Evolutionary conservation across 2,329 filamentous ascomycete species (phyloP).

Genomic region (Clonostachys solani): DNA sequence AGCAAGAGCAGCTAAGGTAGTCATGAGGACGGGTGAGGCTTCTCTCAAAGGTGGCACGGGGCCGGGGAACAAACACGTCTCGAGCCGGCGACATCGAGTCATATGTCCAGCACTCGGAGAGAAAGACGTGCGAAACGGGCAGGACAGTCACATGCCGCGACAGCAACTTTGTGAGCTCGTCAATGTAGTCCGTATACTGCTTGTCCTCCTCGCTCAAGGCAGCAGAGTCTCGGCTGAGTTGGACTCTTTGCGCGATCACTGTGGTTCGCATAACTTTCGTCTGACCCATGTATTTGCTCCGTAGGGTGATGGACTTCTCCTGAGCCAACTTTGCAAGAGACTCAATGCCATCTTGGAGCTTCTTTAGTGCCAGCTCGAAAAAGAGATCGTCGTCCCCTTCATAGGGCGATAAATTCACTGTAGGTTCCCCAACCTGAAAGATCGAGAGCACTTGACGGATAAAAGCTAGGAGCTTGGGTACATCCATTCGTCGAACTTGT

Average conservation of each 20-base stretch:
- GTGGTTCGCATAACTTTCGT: constrained; percentile 70
- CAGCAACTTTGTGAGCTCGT: constrained; percentile 30
- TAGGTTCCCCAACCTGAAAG: constrained; percentile 27
- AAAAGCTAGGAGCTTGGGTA: constrained; percentile 15
- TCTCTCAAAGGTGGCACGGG: constrained; percentile 66
- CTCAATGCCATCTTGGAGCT: neutral
- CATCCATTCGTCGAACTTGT: constrained; percentile 53
- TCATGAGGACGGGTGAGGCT: constrained; percentile 70
- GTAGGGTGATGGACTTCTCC: constrained; percentile 46
- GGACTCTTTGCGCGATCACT: constrained; percentile 76
- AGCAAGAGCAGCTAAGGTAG: constrained; percentile 72
- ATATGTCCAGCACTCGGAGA: constrained; percentile 74
- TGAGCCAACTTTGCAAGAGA: constrained; percentile 37
- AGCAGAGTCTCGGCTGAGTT: constrained; percentile 71
- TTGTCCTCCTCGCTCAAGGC: constrained; percentile 67
- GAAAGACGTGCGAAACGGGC: constrained; percentile 38
- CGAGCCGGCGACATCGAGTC: constrained; percentile 65
- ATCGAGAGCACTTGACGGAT: constrained; percentile 17
- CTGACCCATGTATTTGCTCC: constrained; percentile 72
- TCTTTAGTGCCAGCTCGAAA: neutral
- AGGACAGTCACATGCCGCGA: constrained; percentile 13
- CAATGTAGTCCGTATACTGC: constrained; percentile 63
- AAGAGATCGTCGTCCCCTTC: neutral
- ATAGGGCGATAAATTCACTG: constrained; percentile 18
- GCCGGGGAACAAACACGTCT: constrained; percentile 72